phyloP scores from a whole-genome alignment of 805 yeast genomes.

The Candida hispaniensis region DNA sequence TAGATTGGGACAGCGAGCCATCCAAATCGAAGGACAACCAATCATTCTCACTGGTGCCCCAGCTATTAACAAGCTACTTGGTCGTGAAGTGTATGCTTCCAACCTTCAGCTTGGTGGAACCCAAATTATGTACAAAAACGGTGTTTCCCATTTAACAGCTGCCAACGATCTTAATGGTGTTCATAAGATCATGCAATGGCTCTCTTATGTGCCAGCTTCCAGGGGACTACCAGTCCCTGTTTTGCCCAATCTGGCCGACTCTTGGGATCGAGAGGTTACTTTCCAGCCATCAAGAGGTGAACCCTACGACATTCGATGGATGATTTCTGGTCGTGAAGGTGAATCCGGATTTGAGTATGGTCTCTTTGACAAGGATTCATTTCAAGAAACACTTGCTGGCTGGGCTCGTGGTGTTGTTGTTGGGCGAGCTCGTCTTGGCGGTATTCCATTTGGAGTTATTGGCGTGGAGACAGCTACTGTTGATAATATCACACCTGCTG shows the following conservation, averaged over 20 bases:
- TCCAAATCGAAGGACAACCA: slow-evolving; percentile 98
- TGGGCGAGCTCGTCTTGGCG: slow-evolving; percentile 98
- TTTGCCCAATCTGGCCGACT: slow-evolving; percentile 51
- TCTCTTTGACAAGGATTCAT: slow-evolving; percentile 82
- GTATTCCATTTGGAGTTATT: slow-evolving; percentile 97
- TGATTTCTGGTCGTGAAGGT: slow-evolving; percentile 74
- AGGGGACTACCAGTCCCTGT: slow-evolving; percentile 87
- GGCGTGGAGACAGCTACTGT: slow-evolving; percentile 88
- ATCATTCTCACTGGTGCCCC: slow-evolving; percentile 98
- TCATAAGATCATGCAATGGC: slow-evolving; percentile 87
- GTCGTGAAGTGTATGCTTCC: slow-evolving; percentile 94
- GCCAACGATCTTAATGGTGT: slow-evolving; percentile 94
- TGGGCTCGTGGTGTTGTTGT: slow-evolving; percentile 99
- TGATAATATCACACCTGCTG: slow-evolving; percentile 90
- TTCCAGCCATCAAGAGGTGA: slow-evolving; percentile 62
- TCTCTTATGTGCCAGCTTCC: slow-evolving; percentile 86
- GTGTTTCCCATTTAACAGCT: slow-evolving; percentile 98
- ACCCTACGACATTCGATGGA: slow-evolving; percentile 86
- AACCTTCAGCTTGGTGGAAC: slow-evolving; percentile 98
- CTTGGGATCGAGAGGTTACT: slow-evolving; percentile 91
- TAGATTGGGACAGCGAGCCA: slow-evolving; percentile 96
- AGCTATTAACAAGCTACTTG: slow-evolving; percentile 91
- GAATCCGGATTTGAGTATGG: slow-evolving; percentile 75
- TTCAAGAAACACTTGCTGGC: slow-evolving; percentile 92
- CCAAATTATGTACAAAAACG: slow-evolving; percentile 95